These are phyloP conservation scores for Sporothrix euskadiensis DNA, from an alignment of 2,329 filamentous ascomycete genomes.

Conservation along the genomic window DNA sequence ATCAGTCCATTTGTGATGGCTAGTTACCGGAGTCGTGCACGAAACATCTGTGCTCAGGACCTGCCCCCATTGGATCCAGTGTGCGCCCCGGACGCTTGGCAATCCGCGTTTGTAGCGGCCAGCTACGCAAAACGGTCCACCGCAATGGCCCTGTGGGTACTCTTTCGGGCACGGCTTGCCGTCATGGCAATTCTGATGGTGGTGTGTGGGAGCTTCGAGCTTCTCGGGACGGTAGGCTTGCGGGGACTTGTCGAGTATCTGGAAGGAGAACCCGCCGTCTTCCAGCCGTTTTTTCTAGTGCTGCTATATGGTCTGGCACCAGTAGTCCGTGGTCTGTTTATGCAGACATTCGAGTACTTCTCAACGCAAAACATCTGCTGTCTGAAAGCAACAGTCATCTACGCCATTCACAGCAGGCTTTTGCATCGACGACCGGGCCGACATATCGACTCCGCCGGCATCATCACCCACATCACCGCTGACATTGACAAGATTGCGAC, in stretches of 20 bases:
- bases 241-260: background rate
- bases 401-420: background rate
- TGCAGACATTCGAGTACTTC: background rate
- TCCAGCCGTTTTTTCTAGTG: background rate
- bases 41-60: background rate
- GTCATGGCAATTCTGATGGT: background rate
- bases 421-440: background rate
- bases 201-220: background rate
- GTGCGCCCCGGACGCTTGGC: background rate
- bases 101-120: background rate
- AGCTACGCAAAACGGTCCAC: too few species aligned
- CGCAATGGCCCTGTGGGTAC: background rate
- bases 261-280: background rate
- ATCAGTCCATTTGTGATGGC: background rate
- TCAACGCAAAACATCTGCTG: background rate
- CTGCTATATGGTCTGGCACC: background rate
- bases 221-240: background rate
- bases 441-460: background rate
- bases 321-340: background rate
- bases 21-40: background rate
- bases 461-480: background rate
- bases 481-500: background rate
- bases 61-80: background rate
- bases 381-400: background rate
- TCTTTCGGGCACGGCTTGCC: background rate